Evolutionary conservation across 2,329 filamentous ascomycete species (phyloP), one percentile per base, ranked within the genome.

Genomic region (Colletotrichum acutatum): DNA sequence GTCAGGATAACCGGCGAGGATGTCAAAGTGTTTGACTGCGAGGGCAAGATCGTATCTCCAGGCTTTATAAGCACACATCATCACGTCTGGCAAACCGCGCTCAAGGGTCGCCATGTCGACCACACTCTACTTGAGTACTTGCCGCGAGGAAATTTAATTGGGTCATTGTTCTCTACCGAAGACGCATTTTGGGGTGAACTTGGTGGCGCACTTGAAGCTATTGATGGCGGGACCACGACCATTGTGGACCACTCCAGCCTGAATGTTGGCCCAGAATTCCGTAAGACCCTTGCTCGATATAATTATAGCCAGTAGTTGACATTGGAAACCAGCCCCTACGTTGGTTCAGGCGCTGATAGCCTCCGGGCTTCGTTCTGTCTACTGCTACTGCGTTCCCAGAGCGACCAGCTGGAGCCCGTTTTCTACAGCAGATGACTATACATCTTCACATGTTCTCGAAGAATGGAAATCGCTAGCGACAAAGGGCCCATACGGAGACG

Each of bases 161-260:
- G 78, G 0, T 30, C 53, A 3, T 58, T 72, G 2, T 69, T 53
- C 12, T 22, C 59, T 7, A 28, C 74, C 2, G 78, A 84, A 2
- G 87, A 89, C 68, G 77, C 86, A 3, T 88, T 86, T 76, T 85
- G 85, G 81, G 84, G 84, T n/a, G 77, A 84, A 71, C 76, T 85
- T 5, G 81, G 79, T 11, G 85, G 84, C 2, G 78, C 78, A 19
- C 76, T 85, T 16, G 84, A 86, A 74, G 76, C 78, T 12, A 75
- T 86, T 7, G 82, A 86, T 53, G 82, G 79, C 0, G 85, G 85
- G 0, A 84, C 82, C 7, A 86, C 85, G 0, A 84, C 83, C 0
- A 68, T 72, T 4, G 59, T 76, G n/a, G 68, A 76, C 16, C 75
- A 74, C 32, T 72, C 74, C 9, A 69, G 70, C 46, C 62, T 66